Percentiles rank a stretch among this genome's conserved stretches.
Evolutionary conservation across 495 filamentous ascomycete species (phyloP).

Genomic region (Acidiella bohemica): DNA sequence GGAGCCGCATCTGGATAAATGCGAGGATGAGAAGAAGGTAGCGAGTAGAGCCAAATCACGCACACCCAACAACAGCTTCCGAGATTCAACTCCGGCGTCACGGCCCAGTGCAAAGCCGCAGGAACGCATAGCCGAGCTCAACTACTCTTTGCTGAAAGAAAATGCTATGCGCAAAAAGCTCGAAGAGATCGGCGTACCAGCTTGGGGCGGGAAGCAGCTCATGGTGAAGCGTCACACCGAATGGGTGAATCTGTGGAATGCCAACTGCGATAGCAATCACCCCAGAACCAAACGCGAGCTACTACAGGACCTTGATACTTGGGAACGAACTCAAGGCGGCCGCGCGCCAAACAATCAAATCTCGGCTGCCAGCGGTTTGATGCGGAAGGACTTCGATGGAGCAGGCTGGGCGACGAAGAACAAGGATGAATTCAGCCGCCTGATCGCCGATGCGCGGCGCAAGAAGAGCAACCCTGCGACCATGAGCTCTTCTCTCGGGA

Average conservation of each 20-base stretch:
- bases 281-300: conserved; percentile 60
- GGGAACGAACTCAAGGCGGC: conserved; percentile 66
- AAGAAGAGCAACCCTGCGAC: conserved; percentile 23
- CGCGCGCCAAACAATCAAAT: conserved; percentile 30
- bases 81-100: too few relatives aligned
- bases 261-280: conserved; percentile 72
- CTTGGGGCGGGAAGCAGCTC: conserved; percentile 47
- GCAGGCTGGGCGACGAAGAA: conserved; percentile 61
- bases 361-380: conserved; percentile 27
- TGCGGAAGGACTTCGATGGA: conserved; percentile 74
- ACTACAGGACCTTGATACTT: conserved; percentile 60
- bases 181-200: conserved; percentile 65
- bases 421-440: conserved; percentile 53
- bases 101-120: not conserved
- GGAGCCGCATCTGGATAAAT: conserved; percentile 63
- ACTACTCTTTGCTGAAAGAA: conserved; percentile 73
- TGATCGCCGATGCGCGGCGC: conserved; percentile 57
- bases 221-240: conserved; percentile 74
- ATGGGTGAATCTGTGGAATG: conserved; percentile 93
- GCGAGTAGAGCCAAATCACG: conserved; percentile 2
- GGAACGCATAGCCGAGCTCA: conserved; percentile 55
- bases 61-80: not conserved
- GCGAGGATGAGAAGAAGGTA: conserved; percentile 25
- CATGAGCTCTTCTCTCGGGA: not conserved
- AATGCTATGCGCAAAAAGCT: conserved; percentile 63